Evolutionary conservation across 116 monocot genomes (phyloP).

Genomic region (Trichopus zeylanicus): DNA sequence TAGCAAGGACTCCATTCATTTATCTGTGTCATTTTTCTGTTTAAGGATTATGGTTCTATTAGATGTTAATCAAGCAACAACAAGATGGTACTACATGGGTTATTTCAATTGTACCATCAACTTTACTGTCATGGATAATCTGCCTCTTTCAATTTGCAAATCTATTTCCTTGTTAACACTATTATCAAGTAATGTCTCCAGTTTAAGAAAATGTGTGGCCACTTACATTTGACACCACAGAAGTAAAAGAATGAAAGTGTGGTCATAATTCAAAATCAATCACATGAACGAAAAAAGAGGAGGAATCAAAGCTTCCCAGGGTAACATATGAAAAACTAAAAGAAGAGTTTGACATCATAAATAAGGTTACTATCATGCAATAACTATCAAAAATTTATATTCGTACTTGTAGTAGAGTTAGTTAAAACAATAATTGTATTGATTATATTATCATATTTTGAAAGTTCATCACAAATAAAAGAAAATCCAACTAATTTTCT

Average conservation of each 20-base stretch:
- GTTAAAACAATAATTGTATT: too few relatives aligned
- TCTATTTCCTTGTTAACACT: slow-evolving; percentile 42
- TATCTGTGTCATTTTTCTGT: not conserved
- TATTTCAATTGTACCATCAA: slow-evolving; percentile 36
- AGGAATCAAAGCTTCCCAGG: not conserved
- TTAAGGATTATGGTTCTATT: not conserved
- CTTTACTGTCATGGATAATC: slow-evolving; percentile 39
- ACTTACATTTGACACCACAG: slow-evolving; percentile 32
- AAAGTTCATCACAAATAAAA: too few relatives aligned
- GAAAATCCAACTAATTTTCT: too few relatives aligned
- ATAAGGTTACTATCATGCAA: too few relatives aligned
- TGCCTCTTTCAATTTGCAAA: slow-evolving; percentile 84
- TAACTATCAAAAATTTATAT: too few relatives aligned
- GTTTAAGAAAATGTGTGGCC: slow-evolving; percentile 80
- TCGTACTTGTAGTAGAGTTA: too few relatives aligned
- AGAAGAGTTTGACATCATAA: too few relatives aligned
- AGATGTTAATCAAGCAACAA: not conserved
- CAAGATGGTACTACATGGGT: not conserved
- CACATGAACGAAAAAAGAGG: slow-evolving; percentile 7
- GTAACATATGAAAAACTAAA: not conserved
- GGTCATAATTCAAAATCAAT: not conserved
- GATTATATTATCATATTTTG: too few relatives aligned
- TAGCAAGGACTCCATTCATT: not conserved
- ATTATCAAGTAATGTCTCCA: slow-evolving; percentile 79
- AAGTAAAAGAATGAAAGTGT: not conserved